Percentiles rank a stretch among this genome's conserved stretches.
These are phyloP conservation scores for Talaromyces albobiverticillius DNA, from an alignment of 2,329 filamentous ascomycete species.

Conservation along the genomic window DNA sequence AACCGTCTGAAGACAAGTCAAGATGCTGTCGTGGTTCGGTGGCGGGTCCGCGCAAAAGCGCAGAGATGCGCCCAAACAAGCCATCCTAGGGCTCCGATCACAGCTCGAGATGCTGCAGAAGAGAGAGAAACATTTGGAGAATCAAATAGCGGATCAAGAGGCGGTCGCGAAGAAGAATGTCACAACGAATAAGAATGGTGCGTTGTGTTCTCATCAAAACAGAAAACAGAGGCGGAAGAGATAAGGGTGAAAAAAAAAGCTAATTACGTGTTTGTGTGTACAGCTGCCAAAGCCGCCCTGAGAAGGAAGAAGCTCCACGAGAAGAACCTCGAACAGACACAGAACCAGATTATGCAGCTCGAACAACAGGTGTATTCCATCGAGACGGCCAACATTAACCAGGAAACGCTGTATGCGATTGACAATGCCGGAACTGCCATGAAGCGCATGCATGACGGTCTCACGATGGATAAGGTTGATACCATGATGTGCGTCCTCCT, in stretches of 20 bases:
- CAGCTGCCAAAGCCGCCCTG: conserved; percentile 86
- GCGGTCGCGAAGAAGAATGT: conserved; percentile 84
- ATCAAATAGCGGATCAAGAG: conserved; percentile 91
- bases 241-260: too few relatives aligned
- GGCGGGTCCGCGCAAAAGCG: conserved; percentile 76
- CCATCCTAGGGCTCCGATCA: conserved; percentile 80
- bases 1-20: conserved; percentile 14
- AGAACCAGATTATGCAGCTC: conserved; percentile 82
- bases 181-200: conserved; percentile 86
- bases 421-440: conserved; percentile 86
- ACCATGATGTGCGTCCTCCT: conserved; percentile 73
- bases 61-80: conserved; percentile 95
- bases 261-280: conserved; percentile 16
- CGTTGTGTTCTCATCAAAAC: too few relatives aligned
- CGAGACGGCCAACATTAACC: conserved; percentile 97
- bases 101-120: conserved; percentile 98
- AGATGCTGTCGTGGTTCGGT: conserved; percentile 87
- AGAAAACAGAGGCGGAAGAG: too few relatives aligned
- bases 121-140: conserved; percentile 85
- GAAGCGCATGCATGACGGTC: conserved; percentile 85
- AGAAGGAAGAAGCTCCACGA: conserved; percentile 94
- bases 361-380: conserved; percentile 96
- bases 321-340: conserved; percentile 85
- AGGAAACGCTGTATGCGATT: conserved; percentile 93
- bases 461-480: conserved; percentile 93